phyloP scores from a whole-genome alignment of 2,329 filamentous ascomycete species.

The Paraconiothyrium brasiliense region DNA sequence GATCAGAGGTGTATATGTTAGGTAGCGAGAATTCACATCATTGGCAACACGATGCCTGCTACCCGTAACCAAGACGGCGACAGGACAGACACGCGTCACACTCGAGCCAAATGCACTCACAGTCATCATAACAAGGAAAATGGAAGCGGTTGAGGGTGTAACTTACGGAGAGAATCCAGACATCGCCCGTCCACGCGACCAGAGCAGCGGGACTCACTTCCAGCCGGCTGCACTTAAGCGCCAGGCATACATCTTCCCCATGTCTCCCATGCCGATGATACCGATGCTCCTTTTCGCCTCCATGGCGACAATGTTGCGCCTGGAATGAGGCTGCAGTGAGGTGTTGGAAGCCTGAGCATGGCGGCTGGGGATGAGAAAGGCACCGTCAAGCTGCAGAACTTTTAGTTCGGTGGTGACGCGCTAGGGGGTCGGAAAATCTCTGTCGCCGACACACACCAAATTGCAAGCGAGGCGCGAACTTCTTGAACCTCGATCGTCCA shows the following conservation, averaged over 20 bases:
- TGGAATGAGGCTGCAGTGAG: conserved; percentile 29
- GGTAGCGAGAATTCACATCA: conserved; percentile 99
- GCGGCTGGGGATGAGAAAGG: conserved; percentile 24
- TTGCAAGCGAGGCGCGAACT: conserved; percentile 13
- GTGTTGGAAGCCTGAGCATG: conserved; percentile 43
- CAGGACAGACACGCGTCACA: conserved; percentile 73
- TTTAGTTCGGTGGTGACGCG: conserved; percentile 27
- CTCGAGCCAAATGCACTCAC: conserved; percentile 99
- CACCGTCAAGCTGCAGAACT: conserved; percentile 19
- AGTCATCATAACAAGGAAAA: conserved; percentile 82
- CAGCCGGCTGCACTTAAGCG: conserved; percentile 90
- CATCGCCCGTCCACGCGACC: conserved; percentile 24
- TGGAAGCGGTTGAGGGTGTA: conserved; percentile 21
- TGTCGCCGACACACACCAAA: conserved; percentile 13
- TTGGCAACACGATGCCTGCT: conserved; percentile 72
- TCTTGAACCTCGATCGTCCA: conserved; percentile 27
- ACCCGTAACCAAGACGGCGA: conserved; percentile 79
- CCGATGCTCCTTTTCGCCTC: conserved; percentile 78
- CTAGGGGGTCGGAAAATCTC: conserved; percentile 24
- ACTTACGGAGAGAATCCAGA: conserved; percentile 38
- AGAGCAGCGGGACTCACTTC: conserved; percentile 73
- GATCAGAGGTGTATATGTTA: conserved; percentile 87
- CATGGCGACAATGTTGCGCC: conserved; percentile 55
- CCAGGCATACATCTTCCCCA: conserved; percentile 98
- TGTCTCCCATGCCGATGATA: conserved; percentile 98